Conservation (phyloP, 306 rosid genomes). For the Echinosophora koreensis region DNA sequence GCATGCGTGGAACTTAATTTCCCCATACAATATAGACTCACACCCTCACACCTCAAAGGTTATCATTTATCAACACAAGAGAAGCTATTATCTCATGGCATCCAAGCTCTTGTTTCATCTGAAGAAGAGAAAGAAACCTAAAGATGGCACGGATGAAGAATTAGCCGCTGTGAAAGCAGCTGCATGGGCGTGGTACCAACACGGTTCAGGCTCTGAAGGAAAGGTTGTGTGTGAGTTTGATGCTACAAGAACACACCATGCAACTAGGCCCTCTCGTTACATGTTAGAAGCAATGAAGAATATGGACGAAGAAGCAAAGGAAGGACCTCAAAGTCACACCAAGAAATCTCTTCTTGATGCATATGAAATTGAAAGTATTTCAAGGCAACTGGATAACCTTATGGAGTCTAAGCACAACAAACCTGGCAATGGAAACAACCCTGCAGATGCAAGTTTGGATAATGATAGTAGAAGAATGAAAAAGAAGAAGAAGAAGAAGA, state of each 20-base stretch:
- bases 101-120: conserved; percentile 40
- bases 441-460: conserved; percentile 13
- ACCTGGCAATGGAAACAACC: neutral
- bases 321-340: conserved; percentile 9
- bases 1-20: conserved; percentile 69
- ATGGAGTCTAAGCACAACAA: conserved; percentile 48
- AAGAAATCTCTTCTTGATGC: conserved; percentile 64
- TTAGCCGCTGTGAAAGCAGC: conserved; percentile 68
- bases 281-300: conserved; percentile 65
- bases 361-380: conserved; percentile 68
- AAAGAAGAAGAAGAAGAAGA: conserved; percentile 55
- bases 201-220: conserved; percentile 60
- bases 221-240: conserved; percentile 54
- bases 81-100: conserved; percentile 26
- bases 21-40: conserved; percentile 63
- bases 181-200: conserved; percentile 95
- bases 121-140: conserved; percentile 47
- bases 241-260: conserved; percentile 27
- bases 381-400: conserved; percentile 56
- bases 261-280: conserved; percentile 72
- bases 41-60: neutral
- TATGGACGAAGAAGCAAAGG: conserved; percentile 22
- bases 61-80: neutral
- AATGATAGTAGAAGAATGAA: neutral
- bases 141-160: conserved; percentile 38